Percentiles rank a stretch among this genome's conserved stretches.
Conservation (phyloP, 192 early-diverging fungal genomes). For the Coemansia sp. region DNA sequence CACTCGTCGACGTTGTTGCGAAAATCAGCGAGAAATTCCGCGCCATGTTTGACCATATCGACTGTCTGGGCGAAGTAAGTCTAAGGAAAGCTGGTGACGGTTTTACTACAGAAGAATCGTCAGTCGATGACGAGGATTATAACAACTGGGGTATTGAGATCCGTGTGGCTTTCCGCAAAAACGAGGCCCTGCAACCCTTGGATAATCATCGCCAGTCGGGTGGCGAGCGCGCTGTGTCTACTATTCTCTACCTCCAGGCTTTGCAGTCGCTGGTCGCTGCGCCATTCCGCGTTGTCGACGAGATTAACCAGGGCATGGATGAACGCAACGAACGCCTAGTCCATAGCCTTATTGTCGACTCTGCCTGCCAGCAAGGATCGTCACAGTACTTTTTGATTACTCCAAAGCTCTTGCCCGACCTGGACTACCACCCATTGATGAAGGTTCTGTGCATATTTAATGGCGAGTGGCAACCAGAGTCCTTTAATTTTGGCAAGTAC, state of each 20-base stretch:
- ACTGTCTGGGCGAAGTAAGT: constrained; percentile 49
- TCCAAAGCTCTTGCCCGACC: constrained; percentile 95
- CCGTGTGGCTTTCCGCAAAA: constrained; percentile 88
- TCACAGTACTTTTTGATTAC: constrained; percentile 93
- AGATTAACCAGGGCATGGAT: constrained; percentile 99
- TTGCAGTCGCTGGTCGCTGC: constrained; percentile 83
- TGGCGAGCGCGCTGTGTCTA: constrained; percentile 95
- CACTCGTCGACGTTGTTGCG: constrained; percentile 62
- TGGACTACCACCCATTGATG: constrained; percentile 92
- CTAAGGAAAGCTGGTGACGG: constrained; percentile 37
- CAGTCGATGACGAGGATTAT: constrained; percentile 74
- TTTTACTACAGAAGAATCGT: background rate
- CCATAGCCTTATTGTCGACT: constrained; percentile 88
- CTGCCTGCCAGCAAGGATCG: constrained; percentile 66
- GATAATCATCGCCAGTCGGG: constrained; percentile 93
- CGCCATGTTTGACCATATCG: constrained; percentile 69
- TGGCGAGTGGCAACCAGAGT: constrained; percentile 82
- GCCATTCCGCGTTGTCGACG: constrained; percentile 98
- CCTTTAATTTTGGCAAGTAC: constrained; percentile 49
- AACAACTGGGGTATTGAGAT: constrained; percentile 95
- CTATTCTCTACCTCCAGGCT: constrained; percentile 94
- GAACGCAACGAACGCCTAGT: constrained; percentile 93
- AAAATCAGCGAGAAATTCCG: constrained; percentile 73
- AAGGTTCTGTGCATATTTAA: constrained; percentile 93
- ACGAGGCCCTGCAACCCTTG: constrained; percentile 80